phyloP scores from a whole-genome alignment of 2,329 filamentous ascomycete genomes.

The Dactylonectria macrodidyma region DNA sequence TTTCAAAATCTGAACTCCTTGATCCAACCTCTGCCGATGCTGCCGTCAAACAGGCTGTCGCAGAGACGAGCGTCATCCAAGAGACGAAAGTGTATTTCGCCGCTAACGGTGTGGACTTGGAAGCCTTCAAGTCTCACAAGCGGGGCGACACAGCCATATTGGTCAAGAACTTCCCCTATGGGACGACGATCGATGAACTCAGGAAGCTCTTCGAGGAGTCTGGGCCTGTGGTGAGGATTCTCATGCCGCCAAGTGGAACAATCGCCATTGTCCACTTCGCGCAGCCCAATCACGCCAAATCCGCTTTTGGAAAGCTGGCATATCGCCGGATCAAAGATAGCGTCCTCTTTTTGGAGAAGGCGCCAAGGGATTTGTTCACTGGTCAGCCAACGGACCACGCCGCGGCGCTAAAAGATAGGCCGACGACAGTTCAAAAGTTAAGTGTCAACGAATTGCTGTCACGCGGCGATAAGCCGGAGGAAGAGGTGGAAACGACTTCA shows the following conservation, averaged over 20 bases:
- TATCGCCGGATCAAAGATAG: conserved; percentile 94
- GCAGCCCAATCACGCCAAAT: conserved; percentile 83
- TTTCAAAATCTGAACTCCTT: conserved; percentile 91
- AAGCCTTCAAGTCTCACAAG: conserved; percentile 88
- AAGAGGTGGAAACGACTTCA: conserved; percentile 77
- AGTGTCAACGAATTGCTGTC: conserved; percentile 80
- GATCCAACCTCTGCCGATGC: conserved; percentile 97
- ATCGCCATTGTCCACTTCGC: conserved; percentile 94
- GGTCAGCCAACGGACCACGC: conserved; percentile 49
- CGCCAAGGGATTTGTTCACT: conserved; percentile 84
- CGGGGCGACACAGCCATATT: conserved; percentile 90
- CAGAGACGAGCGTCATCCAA: conserved; percentile 95
- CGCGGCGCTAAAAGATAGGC: conserved; percentile 53
- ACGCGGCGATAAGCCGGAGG: conserved; percentile 66
- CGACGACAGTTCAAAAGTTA: conserved; percentile 69
- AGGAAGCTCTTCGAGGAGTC: conserved; percentile 87
- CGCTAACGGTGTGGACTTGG: conserved; percentile 89
- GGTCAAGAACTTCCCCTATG: conserved; percentile 94
- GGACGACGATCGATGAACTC: conserved; percentile 84
- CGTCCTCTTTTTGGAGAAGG: conserved; percentile 93
- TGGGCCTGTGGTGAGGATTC: conserved; percentile 83
- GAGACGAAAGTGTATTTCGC: conserved; percentile 95
- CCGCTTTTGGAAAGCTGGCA: conserved; percentile 87
- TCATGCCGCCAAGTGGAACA: conserved; percentile 94
- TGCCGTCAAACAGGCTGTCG: conserved; percentile 95